Conservation (phyloP, 306 rosid species). For the Pueraria montana region DNA sequence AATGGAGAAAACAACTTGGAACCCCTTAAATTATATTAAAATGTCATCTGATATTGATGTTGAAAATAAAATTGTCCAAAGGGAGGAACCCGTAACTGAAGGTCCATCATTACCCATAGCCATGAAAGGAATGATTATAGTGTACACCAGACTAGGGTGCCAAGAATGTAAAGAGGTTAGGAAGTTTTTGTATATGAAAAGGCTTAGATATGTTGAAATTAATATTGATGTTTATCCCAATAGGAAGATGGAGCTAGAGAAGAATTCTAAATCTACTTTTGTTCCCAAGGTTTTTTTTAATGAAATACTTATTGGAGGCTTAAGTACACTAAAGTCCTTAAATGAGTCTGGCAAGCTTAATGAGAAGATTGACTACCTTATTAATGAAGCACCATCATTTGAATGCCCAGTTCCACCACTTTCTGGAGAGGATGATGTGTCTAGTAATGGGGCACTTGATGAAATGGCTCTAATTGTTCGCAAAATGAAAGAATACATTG, state of each 20-base stretch:
- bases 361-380: conserved; percentile 79
- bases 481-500: conserved; percentile 78
- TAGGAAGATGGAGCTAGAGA: conserved; percentile 77
- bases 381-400: conserved; percentile 65
- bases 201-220: conserved; percentile 78
- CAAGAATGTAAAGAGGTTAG: conserved; percentile 72
- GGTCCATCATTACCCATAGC: conserved; percentile 51
- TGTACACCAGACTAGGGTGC: conserved; percentile 82
- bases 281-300: conserved; percentile 84
- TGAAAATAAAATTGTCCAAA: conserved; percentile 48
- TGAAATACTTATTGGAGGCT: conserved; percentile 74
- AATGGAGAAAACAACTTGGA: conserved; percentile 60
- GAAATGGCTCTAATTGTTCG: conserved; percentile 78
- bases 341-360: conserved; percentile 70
- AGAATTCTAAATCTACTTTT: conserved; percentile 65
- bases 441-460: conserved; percentile 75
- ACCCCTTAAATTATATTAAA: conserved; percentile 66
- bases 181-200: conserved; percentile 64
- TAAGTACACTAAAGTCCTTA: conserved; percentile 63
- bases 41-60: conserved; percentile 53
- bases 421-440: conserved; percentile 86
- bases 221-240: conserved; percentile 77
- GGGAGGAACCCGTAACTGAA: conserved; percentile 52
- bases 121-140: conserved; percentile 74
- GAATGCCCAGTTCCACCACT: conserved; percentile 86